Evolutionary conservation across 345 rosid genomes (phyloP), one percentile per base, ranked within the genome.

Genomic region (Nephelium lappaceum): DNA sequence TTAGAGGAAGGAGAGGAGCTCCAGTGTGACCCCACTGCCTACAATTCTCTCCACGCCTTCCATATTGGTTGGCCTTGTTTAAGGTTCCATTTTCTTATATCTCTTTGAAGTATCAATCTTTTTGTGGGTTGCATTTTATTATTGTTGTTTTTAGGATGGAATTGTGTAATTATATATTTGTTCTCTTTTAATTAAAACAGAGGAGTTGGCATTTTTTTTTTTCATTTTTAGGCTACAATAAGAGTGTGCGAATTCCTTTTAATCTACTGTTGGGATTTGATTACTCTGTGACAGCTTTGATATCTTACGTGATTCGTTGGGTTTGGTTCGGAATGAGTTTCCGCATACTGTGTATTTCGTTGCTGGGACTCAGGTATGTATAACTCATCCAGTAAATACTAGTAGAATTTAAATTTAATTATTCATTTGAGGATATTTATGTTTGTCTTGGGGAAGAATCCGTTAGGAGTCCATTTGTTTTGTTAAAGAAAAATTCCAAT

Each of bases 1-100:
- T 84, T 94, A 24, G 98, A 91, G 88, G 98, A 94, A 64, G 99
- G 93, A 69, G 98, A 97, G 75, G 98, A 94, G 79, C 99, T 97
- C 71, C 98, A 93, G 84, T 94, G 97, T 60, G 99, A 94, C 78
- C 92, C 93, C 21, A 91, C 98, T 77, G 98, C 84, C 65, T 94
- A 97, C 67, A 94, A 94, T 82, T 92, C 92, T 23, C 98, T 97
- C 78, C 93, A 93, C 31, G 99, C 88, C 53, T 92, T 97, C 86
- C 95, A 90, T 80, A 86, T 93, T 66, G 98, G 97, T 31, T 94
- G 98, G 98, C 97, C 99, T 7, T 94, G 97, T 85, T 85, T 97
- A 86, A 97, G 98, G 99, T 96, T 70, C 9, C 36, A 39, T 0
- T 10, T 14, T 5, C 6, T 23, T 11, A 39, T 19, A 7, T 12